Evolutionary conservation across 306 rosid species (phyloP).

Genomic region (Cicer arietinum): DNA sequence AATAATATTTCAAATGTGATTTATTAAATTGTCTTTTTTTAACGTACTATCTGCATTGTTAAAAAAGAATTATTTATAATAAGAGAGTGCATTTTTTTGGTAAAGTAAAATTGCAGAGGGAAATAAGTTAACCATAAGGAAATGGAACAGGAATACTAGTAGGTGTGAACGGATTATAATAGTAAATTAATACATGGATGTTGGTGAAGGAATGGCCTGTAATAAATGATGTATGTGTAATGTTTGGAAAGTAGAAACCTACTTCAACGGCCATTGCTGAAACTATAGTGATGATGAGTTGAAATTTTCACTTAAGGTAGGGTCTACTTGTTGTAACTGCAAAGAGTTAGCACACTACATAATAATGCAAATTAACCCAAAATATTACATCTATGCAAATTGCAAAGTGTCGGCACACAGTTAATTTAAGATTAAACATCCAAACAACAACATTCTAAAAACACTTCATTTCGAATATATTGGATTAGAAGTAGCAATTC

Average conservation of each 20-base stretch:
- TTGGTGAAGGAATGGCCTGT: constrained; percentile 37
- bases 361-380: constrained; percentile 50
- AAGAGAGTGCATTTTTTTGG: neutral
- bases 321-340: constrained; percentile 16
- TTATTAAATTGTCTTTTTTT: no score
- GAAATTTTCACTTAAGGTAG: constrained; percentile 28
- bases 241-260: constrained; percentile 40
- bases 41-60: no score
- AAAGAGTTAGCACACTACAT: constrained; percentile 25
- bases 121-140: constrained; percentile 8
- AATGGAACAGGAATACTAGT: constrained; percentile 29
- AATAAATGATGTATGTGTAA: constrained; percentile 34
- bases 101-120: constrained; percentile 7
- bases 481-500: neutral
- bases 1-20: no score
- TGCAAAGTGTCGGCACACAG: constrained; percentile 62
- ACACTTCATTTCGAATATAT: neutral
- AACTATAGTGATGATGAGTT: neutral
- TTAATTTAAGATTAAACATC: constrained; percentile 26
- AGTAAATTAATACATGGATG: constrained; percentile 20
- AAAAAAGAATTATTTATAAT: no score
- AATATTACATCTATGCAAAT: constrained; percentile 33
- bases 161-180: neutral
- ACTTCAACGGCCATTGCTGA: constrained; percentile 37
- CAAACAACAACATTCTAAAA: constrained; percentile 15